Conservation (phyloP, 1,284 basidiomycete genomes). For the Meripilus lineatus region DNA sequence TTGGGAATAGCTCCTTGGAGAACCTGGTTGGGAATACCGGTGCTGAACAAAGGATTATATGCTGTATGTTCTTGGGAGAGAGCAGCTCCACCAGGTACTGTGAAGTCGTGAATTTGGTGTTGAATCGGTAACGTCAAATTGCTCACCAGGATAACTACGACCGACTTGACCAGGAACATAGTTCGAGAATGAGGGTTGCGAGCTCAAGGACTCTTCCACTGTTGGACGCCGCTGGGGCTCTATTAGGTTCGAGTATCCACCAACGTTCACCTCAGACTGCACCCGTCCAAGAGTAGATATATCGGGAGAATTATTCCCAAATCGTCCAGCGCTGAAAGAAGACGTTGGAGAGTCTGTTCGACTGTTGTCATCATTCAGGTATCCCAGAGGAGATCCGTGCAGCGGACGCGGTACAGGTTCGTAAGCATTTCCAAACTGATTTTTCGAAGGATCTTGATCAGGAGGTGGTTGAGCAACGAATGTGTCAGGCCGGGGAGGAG, state of each 20-base stretch:
- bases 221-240: slow-evolving; percentile 18
- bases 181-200: too few species aligned
- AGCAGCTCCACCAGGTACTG: too few species aligned
- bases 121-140: too few species aligned
- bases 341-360: slow-evolving; percentile 66
- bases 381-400: slow-evolving; percentile 56
- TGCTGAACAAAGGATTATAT: too few species aligned
- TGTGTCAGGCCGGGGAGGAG: slow-evolving; percentile 41
- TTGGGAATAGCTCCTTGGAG: too few species aligned
- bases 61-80: too few species aligned
- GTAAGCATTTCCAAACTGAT: slow-evolving; percentile 46
- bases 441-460: slow-evolving; percentile 20
- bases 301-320: slow-evolving; percentile 65
- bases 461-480: not conserved
- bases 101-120: too few species aligned
- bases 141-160: too few species aligned
- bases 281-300: slow-evolving; percentile 37
- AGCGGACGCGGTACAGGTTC: slow-evolving; percentile 59
- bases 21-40: too few species aligned
- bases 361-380: slow-evolving; percentile 45
- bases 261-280: slow-evolving; percentile 29
- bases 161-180: too few species aligned
- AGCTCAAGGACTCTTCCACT: too few species aligned
- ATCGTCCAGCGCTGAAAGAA: slow-evolving; percentile 57
- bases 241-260: slow-evolving; percentile 10